phyloP scores from a whole-genome alignment of 805 yeast genomes.

The Kodamaea kakaduensis region DNA sequence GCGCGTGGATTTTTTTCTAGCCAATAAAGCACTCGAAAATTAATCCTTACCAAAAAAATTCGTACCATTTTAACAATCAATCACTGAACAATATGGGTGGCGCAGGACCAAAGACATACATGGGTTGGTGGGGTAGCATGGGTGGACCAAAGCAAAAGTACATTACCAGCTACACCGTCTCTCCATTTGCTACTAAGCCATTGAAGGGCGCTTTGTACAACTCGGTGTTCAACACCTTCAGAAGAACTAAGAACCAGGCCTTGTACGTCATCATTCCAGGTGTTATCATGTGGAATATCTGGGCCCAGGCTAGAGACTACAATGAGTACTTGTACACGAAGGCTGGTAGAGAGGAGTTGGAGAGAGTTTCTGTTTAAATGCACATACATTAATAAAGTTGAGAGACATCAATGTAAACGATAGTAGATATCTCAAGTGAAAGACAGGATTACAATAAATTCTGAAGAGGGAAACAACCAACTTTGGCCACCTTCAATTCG shows the following conservation, averaged over 20 bases:
- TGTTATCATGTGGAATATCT: conserved; percentile 75
- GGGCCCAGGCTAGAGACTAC: conserved; percentile 85
- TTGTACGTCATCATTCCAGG: conserved; percentile 77
- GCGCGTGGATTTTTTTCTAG: conserved; percentile 2
- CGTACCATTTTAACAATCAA: conserved; percentile 3
- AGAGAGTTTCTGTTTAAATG: conserved; percentile 48
- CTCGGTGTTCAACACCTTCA: conserved; percentile 87
- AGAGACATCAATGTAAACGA: too few relatives aligned
- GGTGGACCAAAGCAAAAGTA: conserved; percentile 87
- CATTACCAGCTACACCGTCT: conserved; percentile 81
- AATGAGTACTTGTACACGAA: conserved; percentile 93
- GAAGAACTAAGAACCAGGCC: conserved; percentile 87
- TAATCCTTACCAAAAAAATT: conserved; percentile 9
- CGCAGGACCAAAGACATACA: conserved; percentile 66
- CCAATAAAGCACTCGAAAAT: conserved; percentile 12
- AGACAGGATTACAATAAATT: too few relatives aligned
- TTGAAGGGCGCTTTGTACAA: conserved; percentile 80
- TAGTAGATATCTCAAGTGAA: too few relatives aligned
- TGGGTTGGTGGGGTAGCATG: conserved; percentile 98
- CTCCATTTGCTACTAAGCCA: conserved; percentile 92
- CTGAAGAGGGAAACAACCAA: too few relatives aligned
- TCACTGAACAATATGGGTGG: conserved; percentile 51
- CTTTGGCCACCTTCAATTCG: too few relatives aligned
- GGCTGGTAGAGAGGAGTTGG: conserved; percentile 95
- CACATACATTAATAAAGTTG: too few relatives aligned